Evolutionary conservation across 331 rosid species (phyloP), one percentile per base, ranked within the genome.

Genomic region (Saraca asoca): DNA sequence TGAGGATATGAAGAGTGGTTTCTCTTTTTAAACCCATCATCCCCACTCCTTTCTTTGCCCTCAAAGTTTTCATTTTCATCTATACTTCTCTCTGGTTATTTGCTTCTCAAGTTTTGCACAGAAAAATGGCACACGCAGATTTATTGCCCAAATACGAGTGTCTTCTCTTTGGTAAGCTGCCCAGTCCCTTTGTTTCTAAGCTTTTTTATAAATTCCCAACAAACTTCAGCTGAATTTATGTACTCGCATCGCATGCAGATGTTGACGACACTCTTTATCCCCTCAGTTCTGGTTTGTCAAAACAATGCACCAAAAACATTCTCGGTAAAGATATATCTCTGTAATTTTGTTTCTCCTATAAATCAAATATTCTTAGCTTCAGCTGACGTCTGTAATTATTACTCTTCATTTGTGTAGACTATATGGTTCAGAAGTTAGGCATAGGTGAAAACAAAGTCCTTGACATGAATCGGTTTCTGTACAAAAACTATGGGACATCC

Each of bases 211-310:
- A 8, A 2, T 39, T 39, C 43, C 41, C 43, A 39, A 24, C 31
- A 24, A 24, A 24, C 31, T 24, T 37, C 41, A 6, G 7, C 5
- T 37, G 41, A 6, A 37, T 37, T 6, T 2, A 39, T 39, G 43
- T 39, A 7, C 11, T 8, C 43, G n/a, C 8, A 8, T 39, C 61
- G 6, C 69, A 68, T 82, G 48, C 81, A 92, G 98, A 92, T 81
- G 56, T 92, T 68, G 98, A 89, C 74, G 98, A 92, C 82, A 92
- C 98, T 35, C 95, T 92, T 49, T 89, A 92, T 74, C 91, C 96
- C 54, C 15, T 63, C 5, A 84, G 80, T 57, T 85, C 88, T 48
- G 98, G 96, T 56, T 42, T 89, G 51, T 81, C 89, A 0, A 72
- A 6, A 16, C 79, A 82, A 50, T 73, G 81, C 61, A 77, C 87